Evolutionary conservation across 2,329 filamentous ascomycete species (phyloP).

Genomic region (Fusarium beomiforme): DNA sequence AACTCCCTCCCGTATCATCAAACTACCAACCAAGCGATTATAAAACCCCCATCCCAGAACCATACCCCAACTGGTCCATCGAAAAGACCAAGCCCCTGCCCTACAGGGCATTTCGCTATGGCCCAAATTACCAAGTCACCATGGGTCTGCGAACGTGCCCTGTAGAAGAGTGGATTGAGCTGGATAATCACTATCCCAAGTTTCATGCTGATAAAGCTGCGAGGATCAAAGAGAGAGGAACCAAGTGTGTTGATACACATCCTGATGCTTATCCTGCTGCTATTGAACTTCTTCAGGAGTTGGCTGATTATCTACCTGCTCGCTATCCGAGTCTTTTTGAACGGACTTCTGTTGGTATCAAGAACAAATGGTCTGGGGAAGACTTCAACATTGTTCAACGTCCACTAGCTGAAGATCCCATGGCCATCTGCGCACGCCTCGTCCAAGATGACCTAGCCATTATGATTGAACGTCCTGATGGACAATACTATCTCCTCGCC

Average conservation of each 20-base stretch:
- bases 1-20: constrained; percentile 17
- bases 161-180: constrained; percentile 82
- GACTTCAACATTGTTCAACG: constrained; percentile 72
- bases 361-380: constrained; percentile 78
- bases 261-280: constrained; percentile 77
- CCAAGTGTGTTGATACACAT: constrained; percentile 74
- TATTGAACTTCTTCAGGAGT: constrained; percentile 79
- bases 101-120: constrained; percentile 82
- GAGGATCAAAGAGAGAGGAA: constrained; percentile 73
- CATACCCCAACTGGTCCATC: constrained; percentile 76
- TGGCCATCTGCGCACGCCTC: constrained; percentile 77
- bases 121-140: constrained; percentile 79
- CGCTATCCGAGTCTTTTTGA: constrained; percentile 79
- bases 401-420: constrained; percentile 79
- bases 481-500: constrained; percentile 82
- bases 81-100: constrained; percentile 76
- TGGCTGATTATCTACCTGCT: constrained; percentile 75
- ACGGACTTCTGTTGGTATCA: constrained; percentile 70
- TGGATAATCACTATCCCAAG: constrained; percentile 80
- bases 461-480: constrained; percentile 81
- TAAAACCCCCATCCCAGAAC: constrained; percentile 65
- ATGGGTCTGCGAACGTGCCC: constrained; percentile 79
- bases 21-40: constrained; percentile 52
- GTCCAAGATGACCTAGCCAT: constrained; percentile 85
- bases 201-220: constrained; percentile 77